Evolutionary conservation across 176 grass and related monocot species (phyloP).

Genomic region (Typha latifolia): DNA sequence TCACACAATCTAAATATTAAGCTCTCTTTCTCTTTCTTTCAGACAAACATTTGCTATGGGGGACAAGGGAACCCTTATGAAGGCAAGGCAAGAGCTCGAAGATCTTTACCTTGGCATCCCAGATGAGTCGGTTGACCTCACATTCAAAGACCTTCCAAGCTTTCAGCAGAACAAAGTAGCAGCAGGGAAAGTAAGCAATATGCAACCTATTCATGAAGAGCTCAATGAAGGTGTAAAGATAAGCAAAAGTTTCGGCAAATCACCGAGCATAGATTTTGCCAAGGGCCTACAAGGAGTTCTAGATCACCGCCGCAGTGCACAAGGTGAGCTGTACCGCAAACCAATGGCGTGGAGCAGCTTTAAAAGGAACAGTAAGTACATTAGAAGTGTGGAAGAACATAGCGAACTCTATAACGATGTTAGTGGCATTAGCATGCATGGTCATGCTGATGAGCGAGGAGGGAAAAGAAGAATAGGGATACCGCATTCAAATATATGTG

Average conservation of each 20-base stretch:
- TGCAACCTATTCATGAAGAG: not conserved
- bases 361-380: not conserved
- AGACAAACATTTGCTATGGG: slow-evolving; percentile 10
- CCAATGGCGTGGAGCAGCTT: not conserved
- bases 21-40: not conserved
- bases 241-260: slow-evolving; percentile 1
- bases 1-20: too few species aligned
- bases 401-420: not conserved
- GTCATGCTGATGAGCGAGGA: not conserved
- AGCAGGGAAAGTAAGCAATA: not conserved
- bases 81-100: slow-evolving; percentile 54
- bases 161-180: not conserved
- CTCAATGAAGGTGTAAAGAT: not conserved
- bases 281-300: slow-evolving; percentile 17
- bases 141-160: slow-evolving; percentile 45
- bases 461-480: slow-evolving; percentile 24
- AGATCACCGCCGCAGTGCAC: not conserved
- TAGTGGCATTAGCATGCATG: not conserved
- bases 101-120: slow-evolving; percentile 48
- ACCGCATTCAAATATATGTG: slow-evolving; percentile 56
- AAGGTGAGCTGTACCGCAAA: too few species aligned
- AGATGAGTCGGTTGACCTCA: slow-evolving; percentile 59
- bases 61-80: slow-evolving; percentile 26
- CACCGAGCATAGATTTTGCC: slow-evolving; percentile 48
- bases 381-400: not conserved